Evolutionary conservation across 75 land plant genomes (phyloP).

Genomic region (Pseudotsuga menziesii): DNA sequence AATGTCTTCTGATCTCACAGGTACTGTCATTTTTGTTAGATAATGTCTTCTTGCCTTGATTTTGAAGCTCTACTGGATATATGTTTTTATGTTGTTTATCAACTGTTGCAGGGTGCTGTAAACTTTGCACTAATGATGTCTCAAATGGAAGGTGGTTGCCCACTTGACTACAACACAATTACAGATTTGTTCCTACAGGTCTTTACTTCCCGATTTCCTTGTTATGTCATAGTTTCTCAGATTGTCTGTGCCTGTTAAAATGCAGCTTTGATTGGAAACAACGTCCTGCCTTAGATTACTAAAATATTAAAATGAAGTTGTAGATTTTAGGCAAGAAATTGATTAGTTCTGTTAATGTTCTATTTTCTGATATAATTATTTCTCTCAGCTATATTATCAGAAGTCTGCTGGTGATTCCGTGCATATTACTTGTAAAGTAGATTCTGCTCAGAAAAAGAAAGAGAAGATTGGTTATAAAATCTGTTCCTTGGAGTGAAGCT

Average conservation of each 20-base stretch:
- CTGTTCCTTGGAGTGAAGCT: no score
- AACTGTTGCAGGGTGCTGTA: constrained; percentile 76
- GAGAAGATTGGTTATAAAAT: no score
- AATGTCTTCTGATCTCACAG: constrained; percentile 76
- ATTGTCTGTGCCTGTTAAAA: not conserved
- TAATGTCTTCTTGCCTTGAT: not conserved
- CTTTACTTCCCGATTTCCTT: not conserved
- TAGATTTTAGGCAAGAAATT: no score
- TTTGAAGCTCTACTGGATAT: not conserved
- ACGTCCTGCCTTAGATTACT: no score
- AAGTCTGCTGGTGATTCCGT: no score
- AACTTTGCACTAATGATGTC: constrained; percentile 99
- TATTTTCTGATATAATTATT: no score
- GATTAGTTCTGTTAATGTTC: no score
- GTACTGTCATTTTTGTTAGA: constrained; percentile 23
- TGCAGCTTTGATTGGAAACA: not conserved
- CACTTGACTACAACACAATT: constrained; percentile 93
- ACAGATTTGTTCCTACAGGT: constrained; percentile 99
- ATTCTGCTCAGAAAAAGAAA: no score
- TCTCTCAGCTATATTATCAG: no score
- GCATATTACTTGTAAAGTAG: no score
- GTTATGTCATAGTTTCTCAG: not conserved
- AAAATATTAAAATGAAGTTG: no score
- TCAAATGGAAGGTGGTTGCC: constrained; percentile 99
- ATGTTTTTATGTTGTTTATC: not conserved